phyloP scores from a whole-genome alignment of 768 basidiomycete species.

The Arthromyces matolae region DNA sequence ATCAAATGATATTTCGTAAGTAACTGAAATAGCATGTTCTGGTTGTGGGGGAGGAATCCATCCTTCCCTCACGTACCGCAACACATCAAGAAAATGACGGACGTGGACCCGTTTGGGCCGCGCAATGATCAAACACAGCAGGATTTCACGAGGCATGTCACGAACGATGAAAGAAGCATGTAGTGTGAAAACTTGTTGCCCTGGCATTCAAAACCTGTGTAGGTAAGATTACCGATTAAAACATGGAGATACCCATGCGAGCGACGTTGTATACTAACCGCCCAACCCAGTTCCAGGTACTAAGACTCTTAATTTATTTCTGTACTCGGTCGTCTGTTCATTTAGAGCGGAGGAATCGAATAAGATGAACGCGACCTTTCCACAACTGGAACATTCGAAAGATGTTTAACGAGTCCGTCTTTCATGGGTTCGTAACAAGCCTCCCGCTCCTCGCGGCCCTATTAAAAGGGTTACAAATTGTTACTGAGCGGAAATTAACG shows the following conservation, averaged over 20 bases:
- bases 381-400: slow-evolving; percentile 47
- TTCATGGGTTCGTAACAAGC: slow-evolving; percentile 79
- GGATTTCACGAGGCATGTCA: too few relatives aligned
- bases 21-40: too few relatives aligned
- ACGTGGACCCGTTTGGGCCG: too few relatives aligned
- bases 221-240: not conserved
- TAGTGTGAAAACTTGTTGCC: slow-evolving; percentile 96
- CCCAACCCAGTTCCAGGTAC: slow-evolving; percentile 90
- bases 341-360: not conserved
- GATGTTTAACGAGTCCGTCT: slow-evolving; percentile 65
- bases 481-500: not conserved
- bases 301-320: slow-evolving; percentile 65
- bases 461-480: not conserved
- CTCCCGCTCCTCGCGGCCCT: slow-evolving; percentile 79
- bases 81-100: too few relatives aligned
- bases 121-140: too few relatives aligned
- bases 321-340: slow-evolving; percentile 14
- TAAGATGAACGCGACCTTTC: slow-evolving; percentile 44
- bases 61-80: too few relatives aligned
- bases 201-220: slow-evolving; percentile 81
- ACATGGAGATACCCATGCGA: slow-evolving; percentile 50
- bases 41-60: too few relatives aligned
- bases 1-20: too few relatives aligned
- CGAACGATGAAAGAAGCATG: slow-evolving; percentile 92
- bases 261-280: slow-evolving; percentile 88